Base-by-base conservation (phyloP, 371 early-diverging fungal genomes). In the Vavraia culicis region DNA sequence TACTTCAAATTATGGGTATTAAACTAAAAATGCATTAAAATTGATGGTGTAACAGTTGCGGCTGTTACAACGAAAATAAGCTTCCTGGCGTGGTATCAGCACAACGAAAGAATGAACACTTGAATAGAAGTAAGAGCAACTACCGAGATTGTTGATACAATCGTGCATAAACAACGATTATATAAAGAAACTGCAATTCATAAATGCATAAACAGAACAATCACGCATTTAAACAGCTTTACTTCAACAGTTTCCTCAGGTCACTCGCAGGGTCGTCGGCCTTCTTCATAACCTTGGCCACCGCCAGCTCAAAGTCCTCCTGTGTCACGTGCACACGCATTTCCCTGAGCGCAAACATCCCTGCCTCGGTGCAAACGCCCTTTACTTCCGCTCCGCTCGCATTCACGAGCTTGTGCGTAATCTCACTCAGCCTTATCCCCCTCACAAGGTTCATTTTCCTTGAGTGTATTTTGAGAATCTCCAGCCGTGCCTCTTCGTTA, bases 221-320 rank as follows among this genome's bases (percentile, higher is more conserved):
- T n/a, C n/a, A n/a, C n/a, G n/a, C n/a, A n/a, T n/a, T n/a, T n/a
- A n/a, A n/a, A n/a, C n/a, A n/a, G 23, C n/a, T 59, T 62, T 61
- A 67, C 52, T 67, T 67, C n/a, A 67, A 41, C 8, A 63, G 41
- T 38, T 63, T 67, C 46, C 64, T 54, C n/a, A 66, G 47, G 27
- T 64, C 60, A 13, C 40, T 33, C 31, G 57, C 57, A 2, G 59
- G 53, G 31, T 62, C 61, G 4, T 46, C 36, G 2, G 52, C 48
- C 22, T 61, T 68, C 41, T 65, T 65, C 65, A 66, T 61, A 13
- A 94, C 88, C 82, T 98, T 98, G 51, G 89, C 81, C 13, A 94
- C 93, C 3, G 99, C 91, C 91, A 94, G 86, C 68, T 94, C 94
- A 72, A 95, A 98, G 72, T 98, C 99, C 71, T 98, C 95, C 63